These are phyloP conservation scores for Cyberlindnera petersonii DNA, from an alignment of 805 yeast genomes.

Conservation along the genomic window DNA sequence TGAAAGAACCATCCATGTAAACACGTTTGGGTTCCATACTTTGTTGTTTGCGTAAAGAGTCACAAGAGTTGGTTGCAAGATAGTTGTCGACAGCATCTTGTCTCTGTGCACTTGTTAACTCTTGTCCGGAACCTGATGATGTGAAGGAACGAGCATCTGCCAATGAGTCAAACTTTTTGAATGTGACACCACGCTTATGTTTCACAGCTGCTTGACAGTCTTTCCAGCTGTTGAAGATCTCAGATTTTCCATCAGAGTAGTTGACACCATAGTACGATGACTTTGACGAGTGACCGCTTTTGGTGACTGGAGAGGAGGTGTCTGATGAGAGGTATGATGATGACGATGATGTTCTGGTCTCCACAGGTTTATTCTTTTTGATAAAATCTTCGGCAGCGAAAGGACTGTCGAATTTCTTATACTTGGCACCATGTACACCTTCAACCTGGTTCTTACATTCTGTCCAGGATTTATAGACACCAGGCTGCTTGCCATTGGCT, in stretches of 20 bases:
- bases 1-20: conserved; percentile 73
- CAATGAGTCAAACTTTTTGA: conserved; percentile 36
- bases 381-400: conserved; percentile 7
- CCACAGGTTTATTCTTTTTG: not conserved
- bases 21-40: conserved; percentile 27
- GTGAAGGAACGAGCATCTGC: conserved; percentile 17
- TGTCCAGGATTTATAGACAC: conserved; percentile 60
- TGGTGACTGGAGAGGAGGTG: not conserved
- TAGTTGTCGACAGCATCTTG: conserved; percentile 1
- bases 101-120: conserved; percentile 4
- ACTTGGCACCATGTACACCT: conserved; percentile 38
- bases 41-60: conserved; percentile 10
- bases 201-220: conserved; percentile 30
- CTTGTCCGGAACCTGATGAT: not conserved
- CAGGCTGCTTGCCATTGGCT: conserved; percentile 43
- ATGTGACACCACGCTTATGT: conserved; percentile 37
- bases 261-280: conserved; percentile 32
- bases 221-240: conserved; percentile 30
- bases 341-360: not conserved
- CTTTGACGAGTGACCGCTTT: not conserved
- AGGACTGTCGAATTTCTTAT: conserved; percentile 38
- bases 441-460: conserved; percentile 47
- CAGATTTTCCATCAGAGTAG: conserved; percentile 26
- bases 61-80: conserved; percentile 4
- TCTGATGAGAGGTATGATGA: not conserved